Conservation (phyloP, 495 filamentous ascomycete species). For the Ramalina peruviana region DNA sequence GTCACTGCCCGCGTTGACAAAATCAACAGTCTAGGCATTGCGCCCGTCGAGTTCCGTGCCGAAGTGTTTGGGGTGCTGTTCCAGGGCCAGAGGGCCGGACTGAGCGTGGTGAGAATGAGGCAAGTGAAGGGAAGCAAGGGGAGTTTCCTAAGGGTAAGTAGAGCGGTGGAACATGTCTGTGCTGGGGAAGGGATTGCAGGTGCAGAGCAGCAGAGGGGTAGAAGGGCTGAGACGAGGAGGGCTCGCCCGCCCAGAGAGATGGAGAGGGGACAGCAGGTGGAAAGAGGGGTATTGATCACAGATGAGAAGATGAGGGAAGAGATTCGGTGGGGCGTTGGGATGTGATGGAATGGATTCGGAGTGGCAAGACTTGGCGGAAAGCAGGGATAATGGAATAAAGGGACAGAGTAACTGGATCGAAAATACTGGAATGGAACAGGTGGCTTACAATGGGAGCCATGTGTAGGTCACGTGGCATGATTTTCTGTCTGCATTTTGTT, state of each 20-base stretch:
- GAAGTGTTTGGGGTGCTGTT: conserved; percentile 79
- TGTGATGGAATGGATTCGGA: background rate
- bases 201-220: no score
- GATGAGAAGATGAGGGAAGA: conserved; percentile 25
- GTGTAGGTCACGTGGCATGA: no score
- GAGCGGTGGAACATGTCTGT: conserved; percentile 50
- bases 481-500: no score
- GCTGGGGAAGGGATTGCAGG: conserved; percentile 25
- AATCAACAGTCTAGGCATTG: conserved; percentile 60
- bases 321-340: conserved; percentile 11
- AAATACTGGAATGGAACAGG: no score
- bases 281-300: conserved; percentile 40
- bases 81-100: conserved; percentile 50
- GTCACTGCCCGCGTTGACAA: conserved; percentile 62
- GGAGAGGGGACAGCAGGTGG: no score
- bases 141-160: conserved; percentile 72
- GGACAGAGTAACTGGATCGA: background rate
- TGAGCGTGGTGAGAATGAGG: conserved; percentile 70
- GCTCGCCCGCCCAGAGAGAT: no score
- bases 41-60: conserved; percentile 62
- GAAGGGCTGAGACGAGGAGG: no score
- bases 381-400: background rate
- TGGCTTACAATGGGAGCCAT: no score
- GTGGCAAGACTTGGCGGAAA: no score
- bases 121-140: conserved; percentile 78